Evolutionary conservation across 768 basidiomycete species (phyloP), one percentile per base, ranked within the genome.

Genomic region (Rhodosporidiobolus sp.): DNA sequence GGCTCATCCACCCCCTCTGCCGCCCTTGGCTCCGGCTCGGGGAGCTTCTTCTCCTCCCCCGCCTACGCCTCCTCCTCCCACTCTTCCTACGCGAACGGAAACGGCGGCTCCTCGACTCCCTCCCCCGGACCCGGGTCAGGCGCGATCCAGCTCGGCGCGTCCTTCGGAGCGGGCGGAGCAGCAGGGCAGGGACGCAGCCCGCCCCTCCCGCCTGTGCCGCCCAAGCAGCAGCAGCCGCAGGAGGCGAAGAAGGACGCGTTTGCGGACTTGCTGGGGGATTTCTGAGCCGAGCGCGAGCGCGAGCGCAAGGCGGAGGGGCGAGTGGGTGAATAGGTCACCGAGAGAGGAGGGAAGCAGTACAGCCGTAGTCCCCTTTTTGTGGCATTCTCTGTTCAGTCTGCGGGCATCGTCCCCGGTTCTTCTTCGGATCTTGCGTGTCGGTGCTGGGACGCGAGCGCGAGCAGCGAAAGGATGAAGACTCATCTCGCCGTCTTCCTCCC

Each of bases 261-360:
- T 75, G 82, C 79, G 26, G 82, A 82, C 74, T 68, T 82, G 57
- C 78, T 82, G 50, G 79, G 81, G 60, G 76, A 81, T 56, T 79
- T 77, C 35, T 77, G 54, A 66, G 55, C 52, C 2, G 52, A 56
- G 55, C 28, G 54, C 54, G 54, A 11, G 55, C 38, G 55, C 4
- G 34, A 34, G 30, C 6, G 55, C 24, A 17, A 19, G 16, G 55
- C 4, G 55, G n/a, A 30, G 19, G 17, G 46, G 46, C 8, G 54
- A 10, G 22, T 24, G 38, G 38, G n/a, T n/a, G n/a, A n/a, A n/a
- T n/a, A 43, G 14, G 55, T 22, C 55, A 17, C 22, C 19, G 2
- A 10, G 4, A 14, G 17, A 49, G 48, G 48, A 46, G 46, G 19
- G 11, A 46, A 46, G 46, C 11, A 11, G 46, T 19, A 11, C 46